Conservation (phyloP, 306 rosid genomes). For the Pyrus bretschneideri region DNA sequence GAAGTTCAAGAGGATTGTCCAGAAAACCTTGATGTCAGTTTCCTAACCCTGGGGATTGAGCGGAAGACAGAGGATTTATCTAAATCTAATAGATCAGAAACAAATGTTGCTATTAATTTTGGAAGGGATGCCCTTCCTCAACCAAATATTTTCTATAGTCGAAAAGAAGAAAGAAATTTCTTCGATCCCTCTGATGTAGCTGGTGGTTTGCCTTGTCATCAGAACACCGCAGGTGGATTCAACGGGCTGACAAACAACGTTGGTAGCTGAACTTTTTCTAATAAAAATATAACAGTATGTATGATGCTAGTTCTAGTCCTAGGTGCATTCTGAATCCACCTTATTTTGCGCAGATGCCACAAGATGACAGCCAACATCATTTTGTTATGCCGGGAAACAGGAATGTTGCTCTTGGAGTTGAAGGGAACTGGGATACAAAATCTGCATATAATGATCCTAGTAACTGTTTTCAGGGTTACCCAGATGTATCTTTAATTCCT, state of each 20-base stretch:
- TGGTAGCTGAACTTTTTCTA: background rate
- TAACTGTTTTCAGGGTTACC: background rate
- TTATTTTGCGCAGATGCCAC: slow-evolving; percentile 16
- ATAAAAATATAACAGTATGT: background rate
- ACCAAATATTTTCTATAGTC: slow-evolving; percentile 1
- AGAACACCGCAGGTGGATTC: slow-evolving; percentile 7
- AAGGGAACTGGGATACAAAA: background rate
- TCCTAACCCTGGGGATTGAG: slow-evolving; percentile 18
- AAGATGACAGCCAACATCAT: background rate
- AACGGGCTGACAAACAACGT: slow-evolving; percentile 3
- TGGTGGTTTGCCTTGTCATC: slow-evolving; percentile 16
- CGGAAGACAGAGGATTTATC: slow-evolving; percentile 6
- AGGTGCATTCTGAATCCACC: slow-evolving; percentile 1
- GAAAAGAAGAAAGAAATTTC: slow-evolving; percentile 4
- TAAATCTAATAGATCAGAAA: slow-evolving; percentile 7
- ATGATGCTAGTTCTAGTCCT: slow-evolving; percentile 1
- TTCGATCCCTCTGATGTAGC: slow-evolving; percentile 12
- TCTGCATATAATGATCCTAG: background rate
- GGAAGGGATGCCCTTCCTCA: slow-evolving; percentile 16
- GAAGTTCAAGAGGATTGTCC: slow-evolving; percentile 18
- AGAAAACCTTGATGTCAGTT: slow-evolving; percentile 18
- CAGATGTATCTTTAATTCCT: background rate
- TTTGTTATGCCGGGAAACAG: background rate
- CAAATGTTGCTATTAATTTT: slow-evolving; percentile 2
- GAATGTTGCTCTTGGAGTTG: background rate